phyloP scores from a whole-genome alignment of 495 filamentous ascomycete species.

The Xylaria venustula region DNA sequence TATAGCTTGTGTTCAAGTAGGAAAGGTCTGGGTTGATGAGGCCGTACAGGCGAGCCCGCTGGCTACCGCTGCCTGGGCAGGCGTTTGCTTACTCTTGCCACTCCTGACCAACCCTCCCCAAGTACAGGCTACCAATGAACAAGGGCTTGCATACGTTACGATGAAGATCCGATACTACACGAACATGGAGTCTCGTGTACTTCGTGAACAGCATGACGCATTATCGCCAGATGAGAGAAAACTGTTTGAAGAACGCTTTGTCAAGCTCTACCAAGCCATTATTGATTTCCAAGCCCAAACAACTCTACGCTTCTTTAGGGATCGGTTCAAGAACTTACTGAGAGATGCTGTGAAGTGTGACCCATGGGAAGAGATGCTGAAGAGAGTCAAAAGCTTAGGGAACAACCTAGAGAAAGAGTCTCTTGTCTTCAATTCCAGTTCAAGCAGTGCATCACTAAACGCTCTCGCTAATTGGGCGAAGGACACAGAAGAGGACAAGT shows the following conservation, averaged over 20 bases:
- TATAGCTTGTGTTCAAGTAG: slow-evolving; percentile 2
- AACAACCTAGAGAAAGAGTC: not conserved
- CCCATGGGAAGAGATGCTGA: slow-evolving; percentile 15
- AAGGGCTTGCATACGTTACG: slow-evolving; percentile 25
- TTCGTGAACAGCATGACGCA: not conserved
- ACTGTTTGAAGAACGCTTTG: slow-evolving; percentile 17
- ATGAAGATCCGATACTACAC: slow-evolving; percentile 24
- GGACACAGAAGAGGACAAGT: not conserved
- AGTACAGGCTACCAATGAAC: slow-evolving; percentile 19
- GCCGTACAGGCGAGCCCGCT: slow-evolving; percentile 17
- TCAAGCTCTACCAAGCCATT: slow-evolving; percentile 23
- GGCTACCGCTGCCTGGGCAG: slow-evolving; percentile 22
- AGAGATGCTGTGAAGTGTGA: slow-evolving; percentile 17
- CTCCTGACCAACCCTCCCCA: slow-evolving; percentile 22
- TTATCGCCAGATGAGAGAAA: not conserved
- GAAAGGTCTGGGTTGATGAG: slow-evolving; percentile 13
- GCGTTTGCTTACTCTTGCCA: slow-evolving; percentile 24
- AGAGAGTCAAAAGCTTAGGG: not conserved
- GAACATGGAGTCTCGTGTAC: slow-evolving; percentile 22
- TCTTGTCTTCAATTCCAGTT: not conserved
- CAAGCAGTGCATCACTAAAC: not conserved
- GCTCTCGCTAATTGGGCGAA: not conserved
- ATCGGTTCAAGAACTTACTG: slow-evolving; percentile 20
- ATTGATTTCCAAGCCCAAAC: slow-evolving; percentile 24
- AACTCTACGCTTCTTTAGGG: slow-evolving; percentile 23